phyloP scores from a whole-genome alignment of 179 eudicot species.

The Drosera spatulata region DNA sequence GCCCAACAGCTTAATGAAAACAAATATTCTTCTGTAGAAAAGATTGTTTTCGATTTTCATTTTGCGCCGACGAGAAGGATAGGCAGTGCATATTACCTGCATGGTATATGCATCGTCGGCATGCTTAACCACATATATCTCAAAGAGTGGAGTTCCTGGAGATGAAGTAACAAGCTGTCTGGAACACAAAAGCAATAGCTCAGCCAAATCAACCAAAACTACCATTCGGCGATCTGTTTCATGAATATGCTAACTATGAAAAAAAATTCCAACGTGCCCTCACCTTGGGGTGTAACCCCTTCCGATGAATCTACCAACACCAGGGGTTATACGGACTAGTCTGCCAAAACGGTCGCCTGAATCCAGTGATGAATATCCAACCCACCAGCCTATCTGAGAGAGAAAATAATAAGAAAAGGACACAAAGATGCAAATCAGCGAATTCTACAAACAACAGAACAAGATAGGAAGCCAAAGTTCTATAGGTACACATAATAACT shows the following conservation, averaged over 20 bases:
- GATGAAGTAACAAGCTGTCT: conserved; percentile 83
- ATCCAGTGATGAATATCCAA: conserved; percentile 67
- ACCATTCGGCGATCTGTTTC: conserved; percentile 3
- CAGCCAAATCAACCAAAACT: conserved; percentile 1
- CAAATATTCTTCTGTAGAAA: too few relatives aligned
- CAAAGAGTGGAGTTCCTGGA: conserved; percentile 90
- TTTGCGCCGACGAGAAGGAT: background rate
- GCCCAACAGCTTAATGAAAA: too few relatives aligned
- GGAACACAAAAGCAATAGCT: conserved; percentile 18
- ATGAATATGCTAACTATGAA: conserved; percentile 3
- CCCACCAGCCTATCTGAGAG: conserved; percentile 98
- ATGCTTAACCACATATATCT: conserved; percentile 74
- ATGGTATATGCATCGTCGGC: conserved; percentile 47
- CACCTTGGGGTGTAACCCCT: conserved; percentile 85
- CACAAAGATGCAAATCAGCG: too few relatives aligned
- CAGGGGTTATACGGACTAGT: conserved; percentile 71
- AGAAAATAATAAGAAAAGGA: background rate
- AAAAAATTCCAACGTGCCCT: conserved; percentile 3
- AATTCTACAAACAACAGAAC: too few relatives aligned
- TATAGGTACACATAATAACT: too few relatives aligned
- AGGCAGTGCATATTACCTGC: conserved; percentile 44
- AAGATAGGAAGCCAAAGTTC: too few relatives aligned
- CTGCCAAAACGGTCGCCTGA: conserved; percentile 90
- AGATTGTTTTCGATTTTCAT: too few relatives aligned
- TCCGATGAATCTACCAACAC: conserved; percentile 85